Evolutionary conservation across 805 yeast species (phyloP), one percentile per base, ranked within the genome.

Genomic region (Hanseniaspora singularis): DNA sequence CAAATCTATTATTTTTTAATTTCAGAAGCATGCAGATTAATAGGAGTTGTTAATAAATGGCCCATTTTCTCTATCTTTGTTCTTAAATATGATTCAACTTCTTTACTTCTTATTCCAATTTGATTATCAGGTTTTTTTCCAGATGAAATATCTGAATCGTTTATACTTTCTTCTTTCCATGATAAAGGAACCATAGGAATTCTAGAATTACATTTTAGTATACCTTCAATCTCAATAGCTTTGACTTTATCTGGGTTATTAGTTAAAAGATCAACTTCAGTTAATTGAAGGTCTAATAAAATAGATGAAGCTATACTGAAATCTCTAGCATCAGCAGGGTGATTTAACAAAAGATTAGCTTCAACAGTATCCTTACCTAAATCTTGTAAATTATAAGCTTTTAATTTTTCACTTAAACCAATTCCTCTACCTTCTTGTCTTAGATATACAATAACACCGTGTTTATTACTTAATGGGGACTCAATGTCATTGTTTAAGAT

Each of bases 361-460:
- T 88, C 94, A 3, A 92, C 97, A 0, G 99, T 92, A 62, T 92
- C 99, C 7, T 97, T 97, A 6, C 99, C 99, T 49, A 92, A 69
- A 65, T 92, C 99, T 67, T 92, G 99, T 53, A 92, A 68, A 60
- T 92, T 92, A 64, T 92, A 92, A 2, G 97, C 97, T 64, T 92
- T 92, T 54, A 92, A 72, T 64, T 92, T 92, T 60, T 92, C 99
- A 26, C 96, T 95, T n/a, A 92, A 70, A 6, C 99, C 99, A 51
- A 92, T 92, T 16, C 99, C 99, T 50, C 99, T 77, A 46, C 99
- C 99, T 64, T 92, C 99, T 64, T 92, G 99, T 58, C 99, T 76
- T 53, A 92, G 68, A 61, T 92, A 92, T 2, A 92, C 97, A 42
- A 92, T 87, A 55, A 95, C 88, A 19, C 99, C 99, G 53, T 78